phyloP scores from a whole-genome alignment of 2,329 filamentous ascomycete species.

The Phoma sp. region DNA sequence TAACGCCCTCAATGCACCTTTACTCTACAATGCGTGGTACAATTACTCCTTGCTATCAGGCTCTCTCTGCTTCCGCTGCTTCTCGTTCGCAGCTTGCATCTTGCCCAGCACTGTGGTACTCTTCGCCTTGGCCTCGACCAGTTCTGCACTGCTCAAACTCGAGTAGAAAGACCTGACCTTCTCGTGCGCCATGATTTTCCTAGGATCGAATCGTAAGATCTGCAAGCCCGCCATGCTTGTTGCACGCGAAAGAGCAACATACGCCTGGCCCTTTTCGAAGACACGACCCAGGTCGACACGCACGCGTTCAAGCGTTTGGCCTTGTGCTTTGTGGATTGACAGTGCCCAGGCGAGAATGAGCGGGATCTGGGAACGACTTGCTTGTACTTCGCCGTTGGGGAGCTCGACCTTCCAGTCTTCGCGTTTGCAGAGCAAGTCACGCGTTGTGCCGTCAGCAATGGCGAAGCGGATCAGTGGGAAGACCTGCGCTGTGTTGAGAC shows the following conservation, averaged over 20 bases:
- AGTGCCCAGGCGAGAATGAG: conserved; percentile 96
- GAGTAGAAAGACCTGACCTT: conserved; percentile 86
- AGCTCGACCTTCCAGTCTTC: conserved; percentile 97
- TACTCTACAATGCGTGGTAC: background rate
- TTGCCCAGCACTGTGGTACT: conserved; percentile 41
- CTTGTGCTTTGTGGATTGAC: conserved; percentile 97
- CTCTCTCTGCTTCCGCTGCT: conserved; percentile 12
- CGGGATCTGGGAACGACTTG: conserved; percentile 76
- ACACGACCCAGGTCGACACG: conserved; percentile 92
- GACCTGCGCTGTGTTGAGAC: conserved; percentile 61
- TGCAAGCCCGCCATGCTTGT: conserved; percentile 87
- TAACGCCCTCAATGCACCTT: conserved; percentile 2
- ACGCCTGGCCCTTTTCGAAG: conserved; percentile 97
- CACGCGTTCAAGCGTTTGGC: conserved; percentile 90
- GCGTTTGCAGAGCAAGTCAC: conserved; percentile 80
- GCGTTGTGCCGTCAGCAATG: conserved; percentile 76
- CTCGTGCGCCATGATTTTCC: conserved; percentile 93
- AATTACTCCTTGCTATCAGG: background rate
- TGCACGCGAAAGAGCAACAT: conserved; percentile 93
- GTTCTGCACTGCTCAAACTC: conserved; percentile 77
- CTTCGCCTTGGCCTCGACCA: conserved; percentile 44
- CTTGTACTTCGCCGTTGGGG: conserved; percentile 93
- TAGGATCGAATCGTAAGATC: conserved; percentile 85
- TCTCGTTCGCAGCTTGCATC: conserved; percentile 33
- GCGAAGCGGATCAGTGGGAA: conserved; percentile 88